Conservation (phyloP, 2,329 filamentous ascomycete species). For the Aspergillus chevalieri region DNA sequence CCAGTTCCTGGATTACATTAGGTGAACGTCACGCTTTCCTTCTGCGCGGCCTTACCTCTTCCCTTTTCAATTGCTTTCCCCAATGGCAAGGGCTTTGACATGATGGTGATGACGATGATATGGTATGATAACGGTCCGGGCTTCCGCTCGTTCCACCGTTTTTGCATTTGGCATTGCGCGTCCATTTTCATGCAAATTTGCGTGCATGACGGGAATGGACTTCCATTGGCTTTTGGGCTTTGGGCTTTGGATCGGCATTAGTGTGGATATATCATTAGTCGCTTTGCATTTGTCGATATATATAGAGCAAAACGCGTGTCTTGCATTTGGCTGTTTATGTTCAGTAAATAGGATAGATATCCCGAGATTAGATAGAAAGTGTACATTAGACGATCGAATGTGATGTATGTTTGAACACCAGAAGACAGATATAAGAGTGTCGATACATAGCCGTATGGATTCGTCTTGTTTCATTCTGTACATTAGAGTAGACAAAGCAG, state of each 20-base stretch:
- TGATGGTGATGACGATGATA: constrained; percentile 1
- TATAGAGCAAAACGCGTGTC: not conserved
- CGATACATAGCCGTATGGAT: not conserved
- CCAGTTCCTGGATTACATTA: not conserved
- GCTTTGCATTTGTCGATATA: not conserved
- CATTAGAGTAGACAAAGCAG: not conserved
- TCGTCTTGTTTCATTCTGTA: not conserved
- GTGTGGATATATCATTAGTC: not conserved
- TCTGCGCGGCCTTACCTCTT: too few relatives aligned
- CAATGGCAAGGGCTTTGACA: too few relatives aligned
- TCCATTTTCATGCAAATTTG: not conserved
- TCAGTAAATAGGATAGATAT: not conserved
- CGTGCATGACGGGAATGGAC: too few relatives aligned
- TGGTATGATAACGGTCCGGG: constrained; percentile 1
- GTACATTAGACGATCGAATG: not conserved
- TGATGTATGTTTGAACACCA: not conserved
- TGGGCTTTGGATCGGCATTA: too few relatives aligned
- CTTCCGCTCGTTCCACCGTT: not conserved
- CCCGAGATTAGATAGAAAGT: not conserved
- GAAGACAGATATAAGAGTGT: not conserved
- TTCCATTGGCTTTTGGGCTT: too few relatives aligned
- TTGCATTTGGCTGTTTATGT: not conserved
- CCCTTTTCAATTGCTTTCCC: not conserved
- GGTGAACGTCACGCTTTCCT: not conserved
- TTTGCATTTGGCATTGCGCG: not conserved